A percentile compares a stretch with the other conserved stretches of the same genome.
These are phyloP conservation scores for Fusarium equiseti DNA, from an alignment of 2,329 filamentous ascomycete genomes.

Conservation along the genomic window DNA sequence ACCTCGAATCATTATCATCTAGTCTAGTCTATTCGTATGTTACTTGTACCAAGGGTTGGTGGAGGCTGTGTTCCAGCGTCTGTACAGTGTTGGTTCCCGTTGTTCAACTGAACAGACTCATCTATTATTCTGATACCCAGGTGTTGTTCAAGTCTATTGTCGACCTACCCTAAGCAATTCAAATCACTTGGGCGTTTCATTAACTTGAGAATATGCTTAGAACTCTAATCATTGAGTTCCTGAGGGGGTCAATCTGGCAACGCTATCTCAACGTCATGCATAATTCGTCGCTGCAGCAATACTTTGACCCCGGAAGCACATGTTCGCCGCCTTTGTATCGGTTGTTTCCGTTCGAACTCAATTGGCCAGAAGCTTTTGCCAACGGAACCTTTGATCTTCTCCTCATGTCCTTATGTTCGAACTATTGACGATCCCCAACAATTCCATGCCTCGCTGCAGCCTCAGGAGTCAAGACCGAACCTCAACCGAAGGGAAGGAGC, in stretches of 20 bases:
- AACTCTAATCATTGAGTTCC: neutral
- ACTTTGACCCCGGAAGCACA: neutral
- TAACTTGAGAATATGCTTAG: too few relatives aligned
- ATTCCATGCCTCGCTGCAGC: neutral
- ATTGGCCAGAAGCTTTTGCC: neutral
- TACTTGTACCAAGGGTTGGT: neutral
- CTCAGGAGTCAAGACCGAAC: neutral
- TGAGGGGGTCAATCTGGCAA: neutral
- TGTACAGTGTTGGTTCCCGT: neutral
- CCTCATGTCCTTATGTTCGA: neutral
- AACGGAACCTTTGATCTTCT: neutral
- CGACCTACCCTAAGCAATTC: neutral
- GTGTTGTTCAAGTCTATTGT: neutral
- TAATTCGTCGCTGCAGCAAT: neutral
- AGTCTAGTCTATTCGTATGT: neutral
- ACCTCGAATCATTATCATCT: neutral
- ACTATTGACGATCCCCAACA: conserved; percentile 9
- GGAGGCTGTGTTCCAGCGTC: neutral
- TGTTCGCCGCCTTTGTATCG: neutral
- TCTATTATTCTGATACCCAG: neutral
- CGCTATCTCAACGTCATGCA: neutral
- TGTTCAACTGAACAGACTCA: neutral
- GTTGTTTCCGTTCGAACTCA: neutral
- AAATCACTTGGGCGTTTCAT: neutral
- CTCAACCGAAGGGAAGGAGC: neutral